Conservation (phyloP, 345 rosid genomes). For the Ricinus communis region DNA sequence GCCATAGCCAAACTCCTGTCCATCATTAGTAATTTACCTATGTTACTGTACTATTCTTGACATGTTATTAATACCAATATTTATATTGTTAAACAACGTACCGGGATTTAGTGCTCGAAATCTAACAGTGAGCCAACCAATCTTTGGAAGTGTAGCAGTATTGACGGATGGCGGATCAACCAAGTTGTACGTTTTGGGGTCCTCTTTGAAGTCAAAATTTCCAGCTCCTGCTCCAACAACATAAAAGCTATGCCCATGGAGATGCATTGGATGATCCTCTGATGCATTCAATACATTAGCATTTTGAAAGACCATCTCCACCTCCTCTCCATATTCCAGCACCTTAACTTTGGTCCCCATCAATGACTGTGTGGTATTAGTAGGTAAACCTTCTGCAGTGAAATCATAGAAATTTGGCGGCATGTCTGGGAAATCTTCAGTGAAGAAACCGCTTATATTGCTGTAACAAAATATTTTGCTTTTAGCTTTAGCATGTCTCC, state of each 20-base stretch:
- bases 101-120: not conserved
- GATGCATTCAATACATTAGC: slow-evolving; percentile 27
- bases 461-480: not conserved
- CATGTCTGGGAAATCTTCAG: slow-evolving; percentile 2
- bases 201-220: slow-evolving; percentile 27
- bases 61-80: no score
- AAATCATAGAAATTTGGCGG: not conserved
- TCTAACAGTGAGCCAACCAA: not conserved
- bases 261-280: slow-evolving; percentile 44
- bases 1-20: slow-evolving; percentile 13
- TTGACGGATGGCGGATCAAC: slow-evolving; percentile 38
- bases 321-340: slow-evolving; percentile 31
- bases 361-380: not conserved
- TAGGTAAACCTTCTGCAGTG: not conserved
- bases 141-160: slow-evolving; percentile 20
- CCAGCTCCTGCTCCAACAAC: slow-evolving; percentile 42
- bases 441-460: not conserved
- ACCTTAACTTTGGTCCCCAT: not conserved
- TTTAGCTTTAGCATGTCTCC: not conserved
- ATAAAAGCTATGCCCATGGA: slow-evolving; percentile 47
- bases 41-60: no score
- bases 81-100: not conserved
- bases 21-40: not conserved
- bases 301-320: slow-evolving; percentile 47
- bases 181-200: slow-evolving; percentile 30